Percentiles rank a stretch among this genome's conserved stretches.
Evolutionary conservation across 495 filamentous ascomycete species (phyloP).

Genomic region (Glonium stellatum): DNA sequence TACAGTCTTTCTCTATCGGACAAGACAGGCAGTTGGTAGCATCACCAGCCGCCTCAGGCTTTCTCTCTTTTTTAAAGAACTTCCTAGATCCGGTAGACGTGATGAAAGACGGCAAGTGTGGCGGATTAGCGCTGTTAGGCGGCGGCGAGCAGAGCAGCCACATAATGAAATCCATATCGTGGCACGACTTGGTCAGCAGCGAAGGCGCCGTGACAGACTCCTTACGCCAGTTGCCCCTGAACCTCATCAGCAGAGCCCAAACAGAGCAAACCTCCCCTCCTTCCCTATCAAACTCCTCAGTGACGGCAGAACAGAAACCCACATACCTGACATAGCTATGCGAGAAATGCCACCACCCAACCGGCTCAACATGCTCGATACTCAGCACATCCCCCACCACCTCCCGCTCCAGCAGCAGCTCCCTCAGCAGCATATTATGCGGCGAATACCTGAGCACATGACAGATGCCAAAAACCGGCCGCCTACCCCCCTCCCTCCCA

Average conservation of each 20-base stretch:
- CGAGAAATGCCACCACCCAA: constrained; percentile 94
- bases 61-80: constrained; percentile 65
- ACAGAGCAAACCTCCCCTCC: background rate
- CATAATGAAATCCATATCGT: constrained; percentile 85
- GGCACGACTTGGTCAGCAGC: constrained; percentile 87
- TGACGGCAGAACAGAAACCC: background rate
- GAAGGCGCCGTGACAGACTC: constrained; percentile 64
- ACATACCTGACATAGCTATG: constrained; percentile 79
- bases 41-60: constrained; percentile 62
- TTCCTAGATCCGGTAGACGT: constrained; percentile 63
- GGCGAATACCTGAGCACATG: constrained; percentile 62
- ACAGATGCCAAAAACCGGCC: constrained; percentile 69
- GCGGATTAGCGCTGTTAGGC: constrained; percentile 34
- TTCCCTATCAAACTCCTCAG: background rate
- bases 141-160: constrained; percentile 75
- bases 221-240: constrained; percentile 83
- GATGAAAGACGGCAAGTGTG: constrained; percentile 69
- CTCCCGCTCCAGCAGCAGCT: constrained; percentile 63
- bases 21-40: constrained; percentile 89
- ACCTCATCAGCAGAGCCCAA: background rate
- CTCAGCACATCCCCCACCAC: constrained; percentile 81
- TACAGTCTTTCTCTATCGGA: constrained; percentile 61
- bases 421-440: constrained; percentile 78
- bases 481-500: constrained; percentile 17
- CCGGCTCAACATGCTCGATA: constrained; percentile 85